A percentile compares a stretch with the other conserved stretches of the same genome.
phyloP scores from a whole-genome alignment of 345 rosid species.

The Isatis tinctoria region DNA sequence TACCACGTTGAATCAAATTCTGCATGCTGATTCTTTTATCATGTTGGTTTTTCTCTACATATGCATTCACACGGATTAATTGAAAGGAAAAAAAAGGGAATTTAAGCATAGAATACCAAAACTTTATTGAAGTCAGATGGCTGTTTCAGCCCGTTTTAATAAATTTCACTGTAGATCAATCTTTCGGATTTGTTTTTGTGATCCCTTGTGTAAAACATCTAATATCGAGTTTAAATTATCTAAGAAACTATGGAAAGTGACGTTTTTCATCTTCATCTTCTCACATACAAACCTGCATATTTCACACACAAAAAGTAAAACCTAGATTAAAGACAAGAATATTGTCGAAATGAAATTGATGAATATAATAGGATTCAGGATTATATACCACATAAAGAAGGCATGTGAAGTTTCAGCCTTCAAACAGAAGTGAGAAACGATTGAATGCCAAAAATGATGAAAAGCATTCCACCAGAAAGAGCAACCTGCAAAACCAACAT shows the following conservation, averaged over 20 bases:
- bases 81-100: neutral
- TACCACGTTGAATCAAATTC: neutral
- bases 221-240: conserved; percentile 5
- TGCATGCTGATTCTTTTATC: neutral
- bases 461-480: conserved; percentile 84
- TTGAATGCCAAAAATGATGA: conserved; percentile 82
- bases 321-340: neutral
- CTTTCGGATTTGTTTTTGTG: neutral
- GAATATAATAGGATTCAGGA: neutral
- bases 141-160: neutral
- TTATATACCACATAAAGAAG: neutral
- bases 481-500: conserved; percentile 58
- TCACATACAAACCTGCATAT: conserved; percentile 1
- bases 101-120: neutral
- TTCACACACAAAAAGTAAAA: neutral
- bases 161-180: neutral
- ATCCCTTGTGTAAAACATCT: conserved; percentile 12
- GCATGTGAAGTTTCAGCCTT: conserved; percentile 20
- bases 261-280: neutral
- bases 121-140: conserved; percentile 9
- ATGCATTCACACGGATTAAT: neutral
- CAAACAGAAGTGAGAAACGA: conserved; percentile 65
- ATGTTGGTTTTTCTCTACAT: neutral
- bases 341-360: neutral
- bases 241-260: conserved; percentile 10